Percentiles rank a stretch among this genome's conserved stretches.
Evolutionary conservation across 345 rosid species (phyloP).

Genomic region (Eucalyptus cloeziana): DNA sequence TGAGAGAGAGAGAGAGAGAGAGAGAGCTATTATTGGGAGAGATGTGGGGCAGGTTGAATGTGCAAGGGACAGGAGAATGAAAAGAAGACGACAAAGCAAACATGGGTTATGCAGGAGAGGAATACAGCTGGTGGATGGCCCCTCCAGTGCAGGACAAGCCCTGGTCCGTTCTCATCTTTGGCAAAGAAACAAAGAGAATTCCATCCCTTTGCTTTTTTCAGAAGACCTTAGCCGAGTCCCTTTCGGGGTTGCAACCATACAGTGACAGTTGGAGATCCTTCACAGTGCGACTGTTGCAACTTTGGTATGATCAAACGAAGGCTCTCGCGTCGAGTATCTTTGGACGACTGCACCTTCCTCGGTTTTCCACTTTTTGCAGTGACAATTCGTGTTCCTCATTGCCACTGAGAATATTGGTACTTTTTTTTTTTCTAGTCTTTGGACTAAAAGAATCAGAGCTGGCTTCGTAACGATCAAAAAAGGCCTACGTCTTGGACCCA

Average conservation of each 20-base stretch:
- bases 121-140: slow-evolving; percentile 31
- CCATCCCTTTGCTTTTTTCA: neutral
- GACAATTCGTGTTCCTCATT: neutral
- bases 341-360: neutral
- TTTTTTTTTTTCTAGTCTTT: neutral
- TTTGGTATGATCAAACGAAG: neutral
- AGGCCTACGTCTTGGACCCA: neutral
- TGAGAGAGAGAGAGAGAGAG: neutral
- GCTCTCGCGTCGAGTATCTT: neutral
- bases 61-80: slow-evolving; percentile 9
- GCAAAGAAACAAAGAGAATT: neutral
- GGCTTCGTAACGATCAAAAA: neutral
- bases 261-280: neutral
- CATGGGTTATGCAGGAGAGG: slow-evolving; percentile 3
- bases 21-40: slow-evolving; percentile 12
- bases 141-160: neutral
- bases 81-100: slow-evolving; percentile 16
- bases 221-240: neutral
- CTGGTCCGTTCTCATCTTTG: neutral
- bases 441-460: neutral
- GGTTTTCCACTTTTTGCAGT: neutral
- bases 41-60: neutral
- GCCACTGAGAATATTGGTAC: neutral
- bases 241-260: neutral
- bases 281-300: neutral